Conservation (phyloP, 306 rosid genomes). For the Pueraria montana region DNA sequence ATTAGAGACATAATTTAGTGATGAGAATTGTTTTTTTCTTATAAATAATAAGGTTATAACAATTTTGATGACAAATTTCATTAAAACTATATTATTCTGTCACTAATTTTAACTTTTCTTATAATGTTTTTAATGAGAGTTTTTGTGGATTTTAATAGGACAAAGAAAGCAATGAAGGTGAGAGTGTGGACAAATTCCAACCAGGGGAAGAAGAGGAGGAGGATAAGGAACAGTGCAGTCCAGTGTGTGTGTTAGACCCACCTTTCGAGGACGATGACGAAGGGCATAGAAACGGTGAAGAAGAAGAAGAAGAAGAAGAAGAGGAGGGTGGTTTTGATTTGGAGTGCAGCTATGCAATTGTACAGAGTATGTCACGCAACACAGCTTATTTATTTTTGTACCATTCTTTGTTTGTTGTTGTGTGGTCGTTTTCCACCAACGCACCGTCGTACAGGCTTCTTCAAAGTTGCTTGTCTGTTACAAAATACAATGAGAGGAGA, state of each 20-base stretch:
- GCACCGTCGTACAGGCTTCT: slow-evolving; percentile 44
- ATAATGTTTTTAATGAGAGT: background rate
- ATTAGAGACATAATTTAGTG: too few relatives aligned
- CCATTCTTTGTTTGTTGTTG: slow-evolving; percentile 54
- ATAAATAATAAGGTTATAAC: too few relatives aligned
- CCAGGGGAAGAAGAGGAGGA: slow-evolving; percentile 77
- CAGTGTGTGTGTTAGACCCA: slow-evolving; percentile 95
- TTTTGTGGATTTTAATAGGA: slow-evolving; percentile 54
- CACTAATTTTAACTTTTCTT: too few relatives aligned
- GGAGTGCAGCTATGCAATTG: slow-evolving; percentile 85
- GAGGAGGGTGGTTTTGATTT: slow-evolving; percentile 58
- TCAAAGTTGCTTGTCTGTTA: slow-evolving; percentile 44
- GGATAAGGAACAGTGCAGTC: slow-evolving; percentile 95
- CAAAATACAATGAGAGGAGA: background rate
- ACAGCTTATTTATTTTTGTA: slow-evolving; percentile 46
- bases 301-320: slow-evolving; percentile 41
- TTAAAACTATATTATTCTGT: too few relatives aligned
- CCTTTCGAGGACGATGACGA: slow-evolving; percentile 80
- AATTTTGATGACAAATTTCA: too few relatives aligned
- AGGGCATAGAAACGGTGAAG: slow-evolving; percentile 56
- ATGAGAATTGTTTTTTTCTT: too few relatives aligned
- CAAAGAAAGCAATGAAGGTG: slow-evolving; percentile 50
- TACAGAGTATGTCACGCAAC: slow-evolving; percentile 85
- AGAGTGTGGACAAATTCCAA: slow-evolving; percentile 52
- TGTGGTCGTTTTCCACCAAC: slow-evolving; percentile 58